A percentile compares a stretch with the other conserved stretches of the same genome.
Evolutionary conservation across 495 filamentous ascomycete species (phyloP).

Genomic region (Hypoxylon intermedium): DNA sequence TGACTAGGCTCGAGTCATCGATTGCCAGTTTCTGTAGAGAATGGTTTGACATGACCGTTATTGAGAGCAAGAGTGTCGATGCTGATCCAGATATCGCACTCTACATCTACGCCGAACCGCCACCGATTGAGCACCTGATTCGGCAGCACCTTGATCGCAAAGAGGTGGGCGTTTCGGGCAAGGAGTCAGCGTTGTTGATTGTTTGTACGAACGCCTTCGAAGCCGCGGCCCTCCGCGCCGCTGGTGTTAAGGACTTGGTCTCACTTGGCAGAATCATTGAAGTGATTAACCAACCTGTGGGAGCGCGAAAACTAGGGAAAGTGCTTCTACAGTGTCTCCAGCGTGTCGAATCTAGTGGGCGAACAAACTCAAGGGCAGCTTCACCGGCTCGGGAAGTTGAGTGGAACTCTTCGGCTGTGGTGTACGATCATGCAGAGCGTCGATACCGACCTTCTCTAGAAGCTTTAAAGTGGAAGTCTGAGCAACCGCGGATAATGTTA

Average conservation of each 20-base stretch:
- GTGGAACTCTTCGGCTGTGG: conserved; percentile 12
- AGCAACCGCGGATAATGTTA: conserved; percentile 7
- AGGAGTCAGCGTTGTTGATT: conserved; percentile 28
- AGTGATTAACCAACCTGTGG: conserved; percentile 38
- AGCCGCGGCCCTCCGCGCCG: conserved; percentile 30
- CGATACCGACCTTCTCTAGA: conserved; percentile 23
- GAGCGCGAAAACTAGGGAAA: conserved; percentile 32
- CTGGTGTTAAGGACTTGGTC: conserved; percentile 24
- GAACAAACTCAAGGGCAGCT: conserved; percentile 9
- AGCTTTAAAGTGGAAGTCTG: conserved; percentile 28
- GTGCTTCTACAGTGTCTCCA: conserved; percentile 26
- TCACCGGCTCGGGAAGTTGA: conserved; percentile 1
- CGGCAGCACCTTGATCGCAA: conserved; percentile 14
- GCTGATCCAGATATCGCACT: conserved; percentile 22
- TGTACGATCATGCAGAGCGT: conserved; percentile 5
- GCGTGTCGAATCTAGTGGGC: conserved; percentile 8
- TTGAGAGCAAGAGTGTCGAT: conserved; percentile 19
- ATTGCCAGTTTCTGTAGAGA: conserved; percentile 27
- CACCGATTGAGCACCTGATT: conserved; percentile 30
- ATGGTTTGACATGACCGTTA: conserved; percentile 36
- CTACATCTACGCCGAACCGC: conserved; percentile 38
- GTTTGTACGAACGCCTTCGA: conserved; percentile 39
- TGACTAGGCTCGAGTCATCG: conserved; percentile 25
- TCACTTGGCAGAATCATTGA: conserved; percentile 35
- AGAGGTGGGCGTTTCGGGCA: conserved; percentile 9